Percentiles rank a stretch among this genome's conserved stretches.
Conservation (phyloP, 768 basidiomycete genomes). For the Kondoa malvinella region DNA sequence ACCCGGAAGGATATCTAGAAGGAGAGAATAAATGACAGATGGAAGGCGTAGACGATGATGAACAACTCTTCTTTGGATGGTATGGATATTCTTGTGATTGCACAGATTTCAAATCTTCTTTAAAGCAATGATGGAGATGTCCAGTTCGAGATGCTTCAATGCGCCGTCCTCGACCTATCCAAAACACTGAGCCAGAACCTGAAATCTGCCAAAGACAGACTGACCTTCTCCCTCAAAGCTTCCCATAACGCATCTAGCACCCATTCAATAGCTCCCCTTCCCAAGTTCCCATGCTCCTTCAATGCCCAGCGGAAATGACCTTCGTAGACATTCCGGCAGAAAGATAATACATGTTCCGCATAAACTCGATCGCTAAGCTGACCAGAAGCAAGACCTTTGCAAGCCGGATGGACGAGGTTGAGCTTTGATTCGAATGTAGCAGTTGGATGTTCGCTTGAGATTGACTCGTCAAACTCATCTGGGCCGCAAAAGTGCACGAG, state of each 20-base stretch:
- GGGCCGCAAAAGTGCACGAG: conserved; percentile 17
- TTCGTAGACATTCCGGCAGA: conserved; percentile 14
- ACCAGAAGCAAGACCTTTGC: conserved; percentile 12
- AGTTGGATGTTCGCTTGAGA: background rate
- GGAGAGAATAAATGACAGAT: no score
- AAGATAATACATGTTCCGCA: conserved; percentile 17
- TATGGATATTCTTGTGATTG: background rate
- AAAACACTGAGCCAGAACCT: background rate
- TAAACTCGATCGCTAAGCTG: conserved; percentile 11
- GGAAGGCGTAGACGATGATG: no score
- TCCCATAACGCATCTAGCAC: conserved; percentile 14
- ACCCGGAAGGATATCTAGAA: no score
- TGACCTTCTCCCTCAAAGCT: conserved; percentile 1
- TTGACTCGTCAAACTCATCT: background rate
- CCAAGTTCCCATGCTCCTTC: conserved; percentile 9
- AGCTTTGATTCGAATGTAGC: conserved; percentile 4
- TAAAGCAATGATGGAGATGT: conserved; percentile 13
- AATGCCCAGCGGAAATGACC: conserved; percentile 12
- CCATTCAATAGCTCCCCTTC: conserved; percentile 8
- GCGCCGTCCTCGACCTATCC: conserved; percentile 3
- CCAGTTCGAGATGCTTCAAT: conserved; percentile 9
- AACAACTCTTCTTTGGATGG: background rate
- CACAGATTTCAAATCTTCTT: background rate
- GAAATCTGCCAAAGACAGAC: background rate
- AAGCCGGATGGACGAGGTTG: conserved; percentile 13